Conservation (phyloP, 2,329 filamentous ascomycete species). For the Verticillium klebahnii region DNA sequence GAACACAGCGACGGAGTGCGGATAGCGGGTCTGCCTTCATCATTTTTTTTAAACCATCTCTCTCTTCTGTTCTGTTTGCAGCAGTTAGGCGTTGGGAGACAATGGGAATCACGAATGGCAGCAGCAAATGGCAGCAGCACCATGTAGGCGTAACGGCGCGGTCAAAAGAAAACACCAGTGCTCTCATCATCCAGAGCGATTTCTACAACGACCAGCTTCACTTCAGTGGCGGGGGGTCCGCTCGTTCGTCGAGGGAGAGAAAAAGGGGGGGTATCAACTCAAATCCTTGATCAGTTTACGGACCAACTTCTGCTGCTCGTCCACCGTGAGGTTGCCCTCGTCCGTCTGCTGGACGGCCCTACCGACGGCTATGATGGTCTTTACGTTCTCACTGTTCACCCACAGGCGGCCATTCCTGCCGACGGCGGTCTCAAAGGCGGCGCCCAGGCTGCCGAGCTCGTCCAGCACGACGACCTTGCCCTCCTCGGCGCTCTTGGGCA, state of each 20-base stretch:
- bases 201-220: not conserved
- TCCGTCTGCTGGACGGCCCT: slow-evolving; percentile 76
- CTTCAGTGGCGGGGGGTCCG: not conserved
- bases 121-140: not conserved
- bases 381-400: slow-evolving; percentile 75
- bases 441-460: slow-evolving; percentile 67
- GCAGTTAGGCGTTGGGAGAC: slow-evolving; percentile 7
- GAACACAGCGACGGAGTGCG: not conserved
- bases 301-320: slow-evolving; percentile 67
- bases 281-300: slow-evolving; percentile 59
- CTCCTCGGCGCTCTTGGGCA: slow-evolving; percentile 54
- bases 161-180: slow-evolving; percentile 8
- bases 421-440: slow-evolving; percentile 90
- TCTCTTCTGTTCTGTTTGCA: not conserved
- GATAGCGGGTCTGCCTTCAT: not conserved
- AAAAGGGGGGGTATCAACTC: slow-evolving; percentile 29
- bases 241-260: slow-evolving; percentile 2
- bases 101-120: not conserved
- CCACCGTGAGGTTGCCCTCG: slow-evolving; percentile 55
- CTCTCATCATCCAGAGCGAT: not conserved
- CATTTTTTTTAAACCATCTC: not conserved
- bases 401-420: slow-evolving; percentile 90
- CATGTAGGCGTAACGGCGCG: slow-evolving; percentile 7
- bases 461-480: slow-evolving; percentile 72
- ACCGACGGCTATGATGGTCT: slow-evolving; percentile 72